A percentile compares a stretch with the other conserved stretches of the same genome.
phyloP scores from a whole-genome alignment of 169 alveolate species.

The Plasmodium cynomolgi region DNA sequence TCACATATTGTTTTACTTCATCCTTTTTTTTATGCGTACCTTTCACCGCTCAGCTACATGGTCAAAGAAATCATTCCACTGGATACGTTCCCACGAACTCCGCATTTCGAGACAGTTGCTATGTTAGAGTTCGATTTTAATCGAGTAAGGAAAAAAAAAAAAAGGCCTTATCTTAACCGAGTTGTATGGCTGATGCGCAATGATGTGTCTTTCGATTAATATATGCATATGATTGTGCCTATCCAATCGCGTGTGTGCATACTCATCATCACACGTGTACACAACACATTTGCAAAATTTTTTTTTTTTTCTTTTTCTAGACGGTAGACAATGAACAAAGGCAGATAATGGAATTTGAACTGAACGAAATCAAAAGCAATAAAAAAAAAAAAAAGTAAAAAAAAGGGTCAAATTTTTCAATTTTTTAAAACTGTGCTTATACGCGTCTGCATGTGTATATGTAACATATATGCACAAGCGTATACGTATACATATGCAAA shows the following conservation, averaged over 20 bases:
- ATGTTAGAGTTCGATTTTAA: constrained; percentile 57
- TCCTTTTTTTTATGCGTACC: not conserved
- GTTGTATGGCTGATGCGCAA: not conserved
- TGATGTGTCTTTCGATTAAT: not conserved
- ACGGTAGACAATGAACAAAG: constrained; percentile 28
- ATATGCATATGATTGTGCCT: constrained; percentile 4
- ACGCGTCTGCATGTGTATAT: not conserved
- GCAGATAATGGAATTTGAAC: constrained; percentile 41
- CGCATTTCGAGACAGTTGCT: constrained; percentile 56
- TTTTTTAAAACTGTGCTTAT: not conserved
- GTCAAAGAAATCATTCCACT: constrained; percentile 66
- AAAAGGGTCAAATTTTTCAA: constrained; percentile 5
- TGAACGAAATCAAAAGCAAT: constrained; percentile 31
- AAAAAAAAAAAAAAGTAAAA: constrained; percentile 21
- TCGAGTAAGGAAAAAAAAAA: constrained; percentile 15
- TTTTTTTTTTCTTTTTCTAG: constrained; percentile 13
- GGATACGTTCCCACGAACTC: constrained; percentile 74
- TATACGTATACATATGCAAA: constrained; percentile 5
- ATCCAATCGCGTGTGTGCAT: constrained; percentile 5
- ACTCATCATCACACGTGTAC: not conserved
- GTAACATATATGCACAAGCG: constrained; percentile 1
- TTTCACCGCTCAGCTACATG: constrained; percentile 36
- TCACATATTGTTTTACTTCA: not conserved
- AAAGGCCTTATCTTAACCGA: not conserved
- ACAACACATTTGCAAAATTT: not conserved